phyloP scores from a whole-genome alignment of 768 basidiomycete genomes.

The Boletus sp. region DNA sequence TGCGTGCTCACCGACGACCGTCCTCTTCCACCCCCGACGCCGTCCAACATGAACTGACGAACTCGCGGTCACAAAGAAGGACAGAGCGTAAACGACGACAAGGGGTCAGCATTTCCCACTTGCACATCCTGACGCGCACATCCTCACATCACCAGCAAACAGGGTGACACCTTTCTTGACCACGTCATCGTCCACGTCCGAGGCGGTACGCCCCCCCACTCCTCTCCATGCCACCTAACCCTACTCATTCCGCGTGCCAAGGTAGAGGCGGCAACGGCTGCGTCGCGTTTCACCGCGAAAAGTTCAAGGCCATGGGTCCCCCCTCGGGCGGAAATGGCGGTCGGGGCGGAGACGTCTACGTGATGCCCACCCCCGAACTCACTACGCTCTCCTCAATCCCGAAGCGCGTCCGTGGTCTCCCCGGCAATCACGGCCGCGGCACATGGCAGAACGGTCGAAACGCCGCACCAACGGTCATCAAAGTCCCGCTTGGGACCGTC shows the following conservation, averaged over 20 bases:
- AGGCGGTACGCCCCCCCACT: slow-evolving; percentile 49
- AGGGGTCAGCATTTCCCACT: slow-evolving; percentile 41
- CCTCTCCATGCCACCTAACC: background rate
- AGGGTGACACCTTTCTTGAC: slow-evolving; percentile 83
- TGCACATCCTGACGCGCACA: background rate
- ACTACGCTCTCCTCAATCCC: slow-evolving; percentile 75
- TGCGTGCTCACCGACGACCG: background rate
- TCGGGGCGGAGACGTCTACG: slow-evolving; percentile 81
- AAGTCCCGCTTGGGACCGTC: slow-evolving; percentile 88
- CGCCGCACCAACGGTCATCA: slow-evolving; percentile 68
- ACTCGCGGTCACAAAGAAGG: slow-evolving; percentile 39
- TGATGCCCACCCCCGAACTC: slow-evolving; percentile 72
- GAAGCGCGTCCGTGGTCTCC: slow-evolving; percentile 60
- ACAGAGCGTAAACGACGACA: slow-evolving; percentile 78
- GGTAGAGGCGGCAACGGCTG: slow-evolving; percentile 90
- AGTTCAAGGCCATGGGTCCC: slow-evolving; percentile 77
- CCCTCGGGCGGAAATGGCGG: slow-evolving; percentile 95
- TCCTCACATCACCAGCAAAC: slow-evolving; percentile 8
- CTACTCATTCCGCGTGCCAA: slow-evolving; percentile 24
- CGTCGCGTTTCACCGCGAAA: slow-evolving; percentile 90
- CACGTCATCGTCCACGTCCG: slow-evolving; percentile 75
- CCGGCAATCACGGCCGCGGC: slow-evolving; percentile 75
- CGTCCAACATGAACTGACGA: background rate
- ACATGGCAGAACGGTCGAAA: slow-evolving; percentile 83
- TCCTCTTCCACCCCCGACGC: background rate